Conservation (phyloP, 1,139 yeast species). For the Zhuliangozyma parablackwelliae region DNA sequence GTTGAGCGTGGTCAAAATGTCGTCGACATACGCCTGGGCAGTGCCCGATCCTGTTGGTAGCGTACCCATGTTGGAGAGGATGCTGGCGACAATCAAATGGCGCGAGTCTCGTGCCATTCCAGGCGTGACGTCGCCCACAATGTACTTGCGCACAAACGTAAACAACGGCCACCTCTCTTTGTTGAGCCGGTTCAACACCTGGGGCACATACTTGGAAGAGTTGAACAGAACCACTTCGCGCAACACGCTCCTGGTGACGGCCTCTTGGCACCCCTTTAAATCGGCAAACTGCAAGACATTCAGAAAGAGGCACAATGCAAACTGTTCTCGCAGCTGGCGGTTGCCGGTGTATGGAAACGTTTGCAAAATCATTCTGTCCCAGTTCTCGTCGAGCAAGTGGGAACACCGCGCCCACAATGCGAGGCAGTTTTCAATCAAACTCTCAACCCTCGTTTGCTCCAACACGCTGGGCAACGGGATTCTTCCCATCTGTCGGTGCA, state of each 20-base stretch:
- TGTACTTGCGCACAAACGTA: constrained; percentile 11
- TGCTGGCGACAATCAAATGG: constrained; percentile 16
- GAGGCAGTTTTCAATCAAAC: constrained; percentile 24
- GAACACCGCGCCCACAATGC: constrained; percentile 26
- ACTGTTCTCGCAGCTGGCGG: constrained; percentile 32
- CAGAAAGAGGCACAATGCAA: constrained; percentile 24
- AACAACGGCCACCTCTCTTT: constrained; percentile 16
- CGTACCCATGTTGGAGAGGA: constrained; percentile 18
- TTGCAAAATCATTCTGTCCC: constrained; percentile 38
- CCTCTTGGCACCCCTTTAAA: constrained; percentile 20
- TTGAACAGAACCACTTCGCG: constrained; percentile 22
- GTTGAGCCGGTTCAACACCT: constrained; percentile 19
- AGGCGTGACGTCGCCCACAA: constrained; percentile 14
- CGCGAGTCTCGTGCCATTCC: constrained; percentile 19
- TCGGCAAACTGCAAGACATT: constrained; percentile 22
- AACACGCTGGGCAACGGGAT: constrained; percentile 26
- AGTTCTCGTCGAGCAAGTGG: constrained; percentile 20
- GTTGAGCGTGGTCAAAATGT: constrained; percentile 21
- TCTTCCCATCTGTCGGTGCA: constrained; percentile 32
- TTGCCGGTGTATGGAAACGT: constrained; percentile 41
- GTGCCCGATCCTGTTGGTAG: neutral
- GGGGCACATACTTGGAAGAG: constrained; percentile 22
- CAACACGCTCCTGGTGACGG: constrained; percentile 19
- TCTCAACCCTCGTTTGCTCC: constrained; percentile 20
- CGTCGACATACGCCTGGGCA: constrained; percentile 14